Conservation (phyloP, 768 basidiomycete species). For the Tricholoma furcatifolium region DNA sequence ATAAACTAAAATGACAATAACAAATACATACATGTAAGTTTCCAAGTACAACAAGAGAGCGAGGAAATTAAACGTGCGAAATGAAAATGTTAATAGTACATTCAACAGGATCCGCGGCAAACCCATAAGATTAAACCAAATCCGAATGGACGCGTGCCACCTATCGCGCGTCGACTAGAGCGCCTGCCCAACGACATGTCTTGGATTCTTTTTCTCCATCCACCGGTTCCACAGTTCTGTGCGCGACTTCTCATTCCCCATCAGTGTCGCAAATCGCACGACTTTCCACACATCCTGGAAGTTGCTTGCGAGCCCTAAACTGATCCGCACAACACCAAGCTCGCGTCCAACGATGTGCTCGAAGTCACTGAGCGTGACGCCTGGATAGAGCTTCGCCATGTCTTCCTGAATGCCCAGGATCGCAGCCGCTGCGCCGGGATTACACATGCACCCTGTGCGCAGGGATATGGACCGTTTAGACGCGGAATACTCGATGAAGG, state of each 20-base stretch:
- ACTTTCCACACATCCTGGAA: slow-evolving; percentile 73
- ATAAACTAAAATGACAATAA: slow-evolving; percentile 18
- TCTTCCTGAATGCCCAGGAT: slow-evolving; percentile 64
- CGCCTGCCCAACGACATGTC: slow-evolving; percentile 16
- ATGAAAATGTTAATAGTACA: neutral
- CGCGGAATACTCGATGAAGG: slow-evolving; percentile 72
- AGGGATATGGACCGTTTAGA: slow-evolving; percentile 65
- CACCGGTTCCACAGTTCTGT: slow-evolving; percentile 40
- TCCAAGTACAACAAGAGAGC: slow-evolving; percentile 11
- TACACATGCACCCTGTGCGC: slow-evolving; percentile 87
- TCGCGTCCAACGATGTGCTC: slow-evolving; percentile 62
- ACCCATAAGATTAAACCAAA: slow-evolving; percentile 1
- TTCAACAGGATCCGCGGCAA: neutral
- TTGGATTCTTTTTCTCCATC: slow-evolving; percentile 21
- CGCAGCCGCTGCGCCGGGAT: slow-evolving; percentile 78
- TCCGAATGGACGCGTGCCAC: neutral
- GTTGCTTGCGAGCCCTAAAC: slow-evolving; percentile 76
- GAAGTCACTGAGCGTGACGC: slow-evolving; percentile 61
- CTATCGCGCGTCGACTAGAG: slow-evolving; percentile 17
- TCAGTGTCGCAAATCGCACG: slow-evolving; percentile 44
- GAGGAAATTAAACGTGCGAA: neutral
- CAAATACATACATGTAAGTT: slow-evolving; percentile 9
- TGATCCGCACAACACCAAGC: slow-evolving; percentile 73
- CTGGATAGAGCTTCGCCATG: slow-evolving; percentile 60
- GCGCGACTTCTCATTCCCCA: slow-evolving; percentile 39